phyloP scores from a whole-genome alignment of 1,284 basidiomycete species.

The Pseudozyma tsukubaensis region DNA sequence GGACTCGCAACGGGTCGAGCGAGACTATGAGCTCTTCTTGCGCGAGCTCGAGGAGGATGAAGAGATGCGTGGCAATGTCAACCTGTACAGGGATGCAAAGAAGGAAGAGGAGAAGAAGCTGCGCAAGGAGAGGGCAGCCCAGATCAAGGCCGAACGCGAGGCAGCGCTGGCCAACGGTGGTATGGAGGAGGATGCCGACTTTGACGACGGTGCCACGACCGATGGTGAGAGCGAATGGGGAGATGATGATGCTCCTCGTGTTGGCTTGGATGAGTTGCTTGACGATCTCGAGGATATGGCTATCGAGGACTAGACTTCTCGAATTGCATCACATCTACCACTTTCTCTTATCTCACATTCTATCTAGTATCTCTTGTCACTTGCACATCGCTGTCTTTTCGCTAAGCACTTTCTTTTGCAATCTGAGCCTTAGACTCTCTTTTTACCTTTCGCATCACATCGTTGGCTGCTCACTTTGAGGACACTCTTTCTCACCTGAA shows the following conservation, averaged over 20 bases:
- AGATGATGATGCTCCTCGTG: constrained; percentile 74
- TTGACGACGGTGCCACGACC: constrained; percentile 62
- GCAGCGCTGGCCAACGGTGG: constrained; percentile 70
- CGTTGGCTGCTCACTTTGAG: not conserved
- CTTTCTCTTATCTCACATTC: constrained; percentile 1
- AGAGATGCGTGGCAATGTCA: constrained; percentile 87
- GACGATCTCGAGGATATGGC: constrained; percentile 82
- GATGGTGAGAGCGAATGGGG: constrained; percentile 77
- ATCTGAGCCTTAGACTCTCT: constrained; percentile 3
- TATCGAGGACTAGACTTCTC: constrained; percentile 40
- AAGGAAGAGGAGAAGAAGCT: constrained; percentile 56
- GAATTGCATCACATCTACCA: not conserved
- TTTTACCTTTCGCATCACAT: not conserved
- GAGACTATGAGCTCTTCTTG: constrained; percentile 96
- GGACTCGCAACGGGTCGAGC: constrained; percentile 92
- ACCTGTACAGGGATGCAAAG: constrained; percentile 80
- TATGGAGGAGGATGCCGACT: constrained; percentile 70
- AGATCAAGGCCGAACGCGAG: constrained; percentile 60
- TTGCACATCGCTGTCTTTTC: not conserved
- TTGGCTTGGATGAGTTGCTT: constrained; percentile 83
- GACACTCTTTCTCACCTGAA: no score
- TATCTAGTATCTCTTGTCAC: not conserved
- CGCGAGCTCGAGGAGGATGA: constrained; percentile 95
- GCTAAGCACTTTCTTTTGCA: not conserved
- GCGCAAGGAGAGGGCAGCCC: constrained; percentile 66